phyloP scores from a whole-genome alignment of 139 green algal species.

The Tetraselmis chui region DNA sequence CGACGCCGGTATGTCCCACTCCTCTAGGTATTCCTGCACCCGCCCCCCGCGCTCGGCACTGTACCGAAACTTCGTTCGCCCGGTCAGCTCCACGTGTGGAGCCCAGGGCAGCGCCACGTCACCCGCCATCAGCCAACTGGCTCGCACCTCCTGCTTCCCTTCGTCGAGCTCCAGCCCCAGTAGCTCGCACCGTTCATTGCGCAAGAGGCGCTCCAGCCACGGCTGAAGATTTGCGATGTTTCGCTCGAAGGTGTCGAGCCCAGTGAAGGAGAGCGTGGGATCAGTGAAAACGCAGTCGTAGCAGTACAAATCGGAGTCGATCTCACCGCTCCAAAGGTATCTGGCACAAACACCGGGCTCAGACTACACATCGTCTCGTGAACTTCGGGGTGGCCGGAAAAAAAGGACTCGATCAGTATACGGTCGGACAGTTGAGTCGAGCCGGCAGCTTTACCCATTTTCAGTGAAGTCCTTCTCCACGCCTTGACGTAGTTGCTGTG shows the following conservation, averaged over 20 bases:
- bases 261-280: slow-evolving; percentile 28
- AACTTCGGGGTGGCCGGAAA: no score
- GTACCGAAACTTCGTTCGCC: no score
- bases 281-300: slow-evolving; percentile 28
- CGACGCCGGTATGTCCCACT: no score
- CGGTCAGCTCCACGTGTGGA: background rate
- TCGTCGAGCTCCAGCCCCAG: background rate
- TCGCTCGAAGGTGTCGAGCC: slow-evolving; percentile 20
- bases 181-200: background rate
- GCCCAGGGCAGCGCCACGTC: background rate
- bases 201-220: slow-evolving; percentile 14
- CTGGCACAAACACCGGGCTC: no score
- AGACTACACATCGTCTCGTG: no score
- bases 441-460: no score
- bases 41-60: no score
- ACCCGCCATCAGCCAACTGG: background rate
- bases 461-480: slow-evolving; percentile 18
- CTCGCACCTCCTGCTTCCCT: background rate
- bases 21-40: no score
- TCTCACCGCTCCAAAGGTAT: slow-evolving; percentile 30
- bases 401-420: no score
- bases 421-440: no score
- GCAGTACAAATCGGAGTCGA: slow-evolving; percentile 25
- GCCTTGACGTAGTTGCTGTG: background rate
- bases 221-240: slow-evolving; percentile 22